A percentile compares a stretch with the other conserved stretches of the same genome.
phyloP scores from a whole-genome alignment of 2,329 filamentous ascomycete genomes.

The Pseudogymnoascus verrucosus region DNA sequence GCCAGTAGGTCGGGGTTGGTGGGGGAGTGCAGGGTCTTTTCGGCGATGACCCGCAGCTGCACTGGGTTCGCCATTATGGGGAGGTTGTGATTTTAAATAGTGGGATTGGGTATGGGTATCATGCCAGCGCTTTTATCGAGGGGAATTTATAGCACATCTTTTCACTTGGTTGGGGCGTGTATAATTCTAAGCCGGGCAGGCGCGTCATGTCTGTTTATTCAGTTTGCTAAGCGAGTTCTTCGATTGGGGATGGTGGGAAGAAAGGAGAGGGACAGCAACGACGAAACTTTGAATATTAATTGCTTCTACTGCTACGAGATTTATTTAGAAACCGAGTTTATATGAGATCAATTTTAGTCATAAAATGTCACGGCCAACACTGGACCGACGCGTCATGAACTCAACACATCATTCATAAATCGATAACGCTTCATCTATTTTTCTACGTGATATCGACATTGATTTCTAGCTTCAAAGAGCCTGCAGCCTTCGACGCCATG shows the following conservation, averaged over 20 bases:
- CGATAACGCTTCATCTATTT: conserved; percentile 7
- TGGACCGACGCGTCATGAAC: not conserved
- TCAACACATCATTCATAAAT: conserved; percentile 2
- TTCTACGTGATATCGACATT: conserved; percentile 9
- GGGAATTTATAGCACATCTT: not conserved
- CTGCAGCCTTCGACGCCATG: conserved; percentile 9
- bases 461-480: conserved; percentile 9
- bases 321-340: not conserved
- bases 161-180: not conserved
- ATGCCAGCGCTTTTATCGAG: not conserved
- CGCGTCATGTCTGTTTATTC: conserved; percentile 7
- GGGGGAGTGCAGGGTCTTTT: conserved; percentile 48
- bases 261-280: not conserved
- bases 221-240: conserved; percentile 8
- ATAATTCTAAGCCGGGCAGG: conserved; percentile 1
- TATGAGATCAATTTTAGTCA: not conserved
- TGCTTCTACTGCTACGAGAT: not conserved
- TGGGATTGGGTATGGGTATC: not conserved
- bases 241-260: not conserved
- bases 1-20: conserved; percentile 53
- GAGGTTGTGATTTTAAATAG: not conserved
- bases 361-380: not conserved
- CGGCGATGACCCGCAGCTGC: conserved; percentile 43
- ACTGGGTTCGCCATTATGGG: conserved; percentile 13
- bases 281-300: not conserved